Base-by-base conservation (phyloP, 2,329 filamentous ascomycete genomes). In the Alternaria sp. region DNA sequence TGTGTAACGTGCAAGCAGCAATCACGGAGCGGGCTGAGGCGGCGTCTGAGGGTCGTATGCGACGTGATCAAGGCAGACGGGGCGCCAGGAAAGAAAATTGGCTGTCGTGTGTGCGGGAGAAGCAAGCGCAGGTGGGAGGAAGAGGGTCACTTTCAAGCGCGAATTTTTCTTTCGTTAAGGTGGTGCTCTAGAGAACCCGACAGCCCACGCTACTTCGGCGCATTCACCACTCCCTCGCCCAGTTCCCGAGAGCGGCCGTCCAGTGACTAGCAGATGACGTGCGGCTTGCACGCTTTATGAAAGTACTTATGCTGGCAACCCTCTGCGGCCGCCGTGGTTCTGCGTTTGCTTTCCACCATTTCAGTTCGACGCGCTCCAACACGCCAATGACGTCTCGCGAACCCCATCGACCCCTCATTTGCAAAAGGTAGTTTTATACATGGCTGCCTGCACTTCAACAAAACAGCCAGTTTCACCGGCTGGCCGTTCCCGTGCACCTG, bases 71-170 rank as follows among this genome's bases (percentile, higher is more conserved):
- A 68, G 65, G 66, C 61, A 70, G 66, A 70, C 71, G 67, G 62
- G 62, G 63, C 62, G 66, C 68, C 68, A 64, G 60, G 51, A 54
- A 69, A 65, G 66, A 75, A 72, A 68, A 74, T 75, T 75, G 70
- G 62, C 61, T 58, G 68, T 74, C 72, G 71, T 75, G 73, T 75
- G 73, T 74, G 69, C 63, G 69, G 66, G 65, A 49, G 62, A 63
- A 59, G 65, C 64, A 69, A 69, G 71, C 64, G 68, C 61, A 68
- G 67, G 66, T 66, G 63, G 65, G 66, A 66, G 63, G 63, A 64
- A 65, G 62, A 59, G 63, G 55, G 64, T 68, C 59, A 64, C 57
- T 65, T 20, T 65, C 57, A 63, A 65, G 63, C 61, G 62, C 64
- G 57, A 65, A 67, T 62, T 65, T 68, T 68, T 65, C 51, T 56